phyloP scores from a whole-genome alignment of 2,329 filamentous ascomycete species.

The Paramyrothecium roridum region DNA sequence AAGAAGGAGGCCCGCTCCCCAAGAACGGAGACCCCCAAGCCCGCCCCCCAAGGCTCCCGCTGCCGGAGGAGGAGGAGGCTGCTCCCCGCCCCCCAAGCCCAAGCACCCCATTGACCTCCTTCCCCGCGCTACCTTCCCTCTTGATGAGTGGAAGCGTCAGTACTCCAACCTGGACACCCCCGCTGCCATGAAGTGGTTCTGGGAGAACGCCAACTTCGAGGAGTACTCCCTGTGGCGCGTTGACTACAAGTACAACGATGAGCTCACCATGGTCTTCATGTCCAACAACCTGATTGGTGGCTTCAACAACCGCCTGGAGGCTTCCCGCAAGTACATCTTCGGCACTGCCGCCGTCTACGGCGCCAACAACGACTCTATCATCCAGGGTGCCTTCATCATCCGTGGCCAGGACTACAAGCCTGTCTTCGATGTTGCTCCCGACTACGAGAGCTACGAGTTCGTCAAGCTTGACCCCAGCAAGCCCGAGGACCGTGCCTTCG shows the following conservation, averaged over 20 bases:
- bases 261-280: constrained; percentile 98
- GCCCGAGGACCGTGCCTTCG: constrained; percentile 77
- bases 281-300: constrained; percentile 97
- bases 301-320: constrained; percentile 97
- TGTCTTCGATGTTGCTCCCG: constrained; percentile 95
- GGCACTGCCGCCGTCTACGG: constrained; percentile 88
- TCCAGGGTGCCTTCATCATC: constrained; percentile 91
- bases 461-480: constrained; percentile 91
- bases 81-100: constrained; percentile 73
- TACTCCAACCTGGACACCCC: constrained; percentile 95
- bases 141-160: constrained; percentile 98
- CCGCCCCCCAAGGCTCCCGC: constrained; percentile 28
- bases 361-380: constrained; percentile 80
- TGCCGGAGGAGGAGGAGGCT: constrained; percentile 37
- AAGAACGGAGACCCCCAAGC: constrained; percentile 69
- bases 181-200: constrained; percentile 93
- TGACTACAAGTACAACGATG: constrained; percentile 99
- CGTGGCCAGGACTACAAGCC: constrained; percentile 83
- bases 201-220: constrained; percentile 89
- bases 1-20: constrained; percentile 72
- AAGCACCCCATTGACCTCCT: constrained; percentile 95
- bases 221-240: constrained; percentile 95
- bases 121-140: constrained; percentile 71
- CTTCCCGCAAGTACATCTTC: constrained; percentile 96
- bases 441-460: constrained; percentile 96